Base-by-base conservation (phyloP, 2,329 filamentous ascomycete genomes). In the Juglanconis juglandina region DNA sequence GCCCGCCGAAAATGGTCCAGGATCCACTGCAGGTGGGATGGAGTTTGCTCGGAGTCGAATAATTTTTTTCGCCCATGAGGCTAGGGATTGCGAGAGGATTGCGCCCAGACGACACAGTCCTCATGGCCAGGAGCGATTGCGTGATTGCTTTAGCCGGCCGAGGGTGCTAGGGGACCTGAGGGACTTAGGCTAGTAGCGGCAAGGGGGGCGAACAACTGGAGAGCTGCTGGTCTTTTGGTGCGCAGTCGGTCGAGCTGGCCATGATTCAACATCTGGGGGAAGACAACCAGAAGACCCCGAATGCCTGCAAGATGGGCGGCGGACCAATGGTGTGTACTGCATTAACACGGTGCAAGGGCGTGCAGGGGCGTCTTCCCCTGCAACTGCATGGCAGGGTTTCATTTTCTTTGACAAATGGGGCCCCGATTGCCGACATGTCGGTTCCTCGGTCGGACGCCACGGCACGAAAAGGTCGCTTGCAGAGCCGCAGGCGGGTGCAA, bases 181-280 rank as follows among this genome's bases (percentile, higher is more conserved):
- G 6, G 39, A 35, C 39, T 32, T 46, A 2, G 9, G 49, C 24
- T 33, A 37, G 51, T 32, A 48, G 35, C 41, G 56, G 56, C 56
- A 33, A 34, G 34, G 42, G 44, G 39, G 56, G 56, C 39, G 48
- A 42, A 58, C 53, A 52, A 58, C 53, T 58, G 49, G 46, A 52
- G 48, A 24, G 35, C 53, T 52, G 34, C 55, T 39, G 35, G 24
- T 24, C 24, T 24, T 2, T 24, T 24, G 24, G 24, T 24, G 24
- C 24, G 24, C 24, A 24, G 41, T 13, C 41, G 7, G 41, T 42
- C n/a, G 41, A 39, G 37, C 37, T 53, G 34, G 42, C 34, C 59
- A 56, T 58, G 59, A 56, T 61, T 57, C 55, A 63, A 59, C 59
- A 50, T 63, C 61, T 63, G 61, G 61, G 61, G 61, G 39, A 42